Evolutionary conservation across 148 eudicot species (phyloP), one percentile per base, ranked within the genome.

Genomic region (Spergularia bocconei): DNA sequence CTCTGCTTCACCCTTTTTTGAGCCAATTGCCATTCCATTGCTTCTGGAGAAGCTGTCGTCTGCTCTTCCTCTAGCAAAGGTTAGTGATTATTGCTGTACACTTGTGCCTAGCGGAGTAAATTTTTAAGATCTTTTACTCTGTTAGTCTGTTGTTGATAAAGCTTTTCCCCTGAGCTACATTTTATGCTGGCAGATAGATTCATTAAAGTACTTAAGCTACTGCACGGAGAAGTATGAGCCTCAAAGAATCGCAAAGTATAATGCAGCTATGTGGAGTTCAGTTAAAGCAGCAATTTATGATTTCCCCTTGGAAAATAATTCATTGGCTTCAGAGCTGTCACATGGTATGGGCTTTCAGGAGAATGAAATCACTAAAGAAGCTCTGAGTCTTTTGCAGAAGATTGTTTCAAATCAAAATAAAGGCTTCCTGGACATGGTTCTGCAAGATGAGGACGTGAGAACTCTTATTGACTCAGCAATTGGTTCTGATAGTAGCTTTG

Each of bases 41-140:
- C 92, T 95, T 79, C 87, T 95, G 58, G 97, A 92, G 73, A 95
- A 95, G 81, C 90, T 95, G 74, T 85, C 96, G 65, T 90, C 98
- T 71, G 76, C 84, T 77, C 86, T 95, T 63, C 93, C 94, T 15
- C 84, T 88, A 48, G 88, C 98, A 75, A 89, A 95, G 97, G 97
- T 91, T 75, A 69, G 83, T 71, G 63, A 38, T 36, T 6, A 38
- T 20, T 55, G 64, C 55, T 63, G n/a, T 65, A n/a, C 61, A 58
- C 63, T 9, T 69, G 55, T 81, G 56, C 66, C 54, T 60, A 23
- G 39, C 39, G 74, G 80, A 63, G 54, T 21, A 72, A 62, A 47
- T 17, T 64, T 38, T 15, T 13, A 14, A 36, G 58, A 21, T 51
- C 38, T 77, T 60, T 55, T 82, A 58, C 68, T 38, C 41, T 19